Percentiles rank a stretch among this genome's conserved stretches.
These are phyloP conservation scores for Calcarisporium arbuscula DNA, from an alignment of 2,329 filamentous ascomycete species.

Conservation along the genomic window DNA sequence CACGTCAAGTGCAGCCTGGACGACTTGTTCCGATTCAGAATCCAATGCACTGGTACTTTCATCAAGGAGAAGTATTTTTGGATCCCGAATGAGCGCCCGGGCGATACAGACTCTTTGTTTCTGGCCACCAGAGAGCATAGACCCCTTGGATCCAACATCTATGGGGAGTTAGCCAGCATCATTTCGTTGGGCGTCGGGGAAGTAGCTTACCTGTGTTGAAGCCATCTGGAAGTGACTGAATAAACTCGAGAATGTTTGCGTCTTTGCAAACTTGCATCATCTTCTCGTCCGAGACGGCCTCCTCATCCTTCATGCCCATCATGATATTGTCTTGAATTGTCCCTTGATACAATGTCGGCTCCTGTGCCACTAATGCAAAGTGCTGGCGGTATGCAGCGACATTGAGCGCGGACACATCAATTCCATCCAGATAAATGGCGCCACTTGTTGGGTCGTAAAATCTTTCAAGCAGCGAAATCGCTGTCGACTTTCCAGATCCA, in stretches of 20 bases:
- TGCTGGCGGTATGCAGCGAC: conserved; percentile 33
- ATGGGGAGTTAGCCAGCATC: conserved; percentile 9
- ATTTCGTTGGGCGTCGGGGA: not conserved
- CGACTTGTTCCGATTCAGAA: conserved; percentile 43
- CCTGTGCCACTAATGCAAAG: conserved; percentile 44
- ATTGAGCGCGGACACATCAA: conserved; percentile 31
- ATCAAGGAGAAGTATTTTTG: conserved; percentile 45
- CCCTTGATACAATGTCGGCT: conserved; percentile 40
- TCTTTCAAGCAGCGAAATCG: conserved; percentile 46
- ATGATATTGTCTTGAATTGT: conserved; percentile 41
- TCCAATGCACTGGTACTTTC: conserved; percentile 52
- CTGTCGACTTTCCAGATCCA: conserved; percentile 45
- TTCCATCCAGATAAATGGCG: conserved; percentile 25
- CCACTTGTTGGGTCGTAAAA: conserved; percentile 45
- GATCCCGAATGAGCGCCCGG: conserved; percentile 45
- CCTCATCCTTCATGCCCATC: conserved; percentile 30
- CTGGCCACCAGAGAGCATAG: conserved; percentile 49
- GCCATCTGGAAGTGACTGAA: conserved; percentile 42
- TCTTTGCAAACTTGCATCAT: conserved; percentile 20
- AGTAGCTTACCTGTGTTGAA: conserved; percentile 29
- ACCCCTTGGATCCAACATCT: conserved; percentile 49
- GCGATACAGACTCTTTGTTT: conserved; percentile 51
- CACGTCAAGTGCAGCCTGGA: not conserved
- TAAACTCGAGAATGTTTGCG: conserved; percentile 52
- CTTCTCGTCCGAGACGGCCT: conserved; percentile 18